Conservation (phyloP, 495 filamentous ascomycete species). For the Xylaria cubensis region DNA sequence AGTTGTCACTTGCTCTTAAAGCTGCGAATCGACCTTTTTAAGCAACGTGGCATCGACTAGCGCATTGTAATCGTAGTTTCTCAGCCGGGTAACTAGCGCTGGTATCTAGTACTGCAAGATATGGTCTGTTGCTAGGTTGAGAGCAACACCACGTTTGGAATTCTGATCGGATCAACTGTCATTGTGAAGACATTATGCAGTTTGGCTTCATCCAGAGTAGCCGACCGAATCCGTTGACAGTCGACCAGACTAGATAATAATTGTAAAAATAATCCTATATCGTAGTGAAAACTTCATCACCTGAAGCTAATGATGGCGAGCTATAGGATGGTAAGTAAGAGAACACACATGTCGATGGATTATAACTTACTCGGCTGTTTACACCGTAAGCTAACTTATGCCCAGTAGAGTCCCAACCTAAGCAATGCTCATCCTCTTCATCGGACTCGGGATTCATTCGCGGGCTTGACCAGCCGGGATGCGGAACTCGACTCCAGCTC, state of each 20-base stretch:
- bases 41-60: background rate
- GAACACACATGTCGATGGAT: background rate
- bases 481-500: constrained; percentile 60
- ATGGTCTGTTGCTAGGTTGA: background rate
- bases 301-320: constrained; percentile 58
- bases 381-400: constrained; percentile 76
- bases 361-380: constrained; percentile 66
- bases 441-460: constrained; percentile 51
- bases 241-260: background rate
- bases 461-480: constrained; percentile 59
- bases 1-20: background rate
- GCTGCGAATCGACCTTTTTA: background rate
- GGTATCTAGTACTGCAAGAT: constrained; percentile 6
- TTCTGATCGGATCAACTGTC: constrained; percentile 11
- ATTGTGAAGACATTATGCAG: background rate
- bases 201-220: background rate
- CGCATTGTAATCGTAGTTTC: background rate
- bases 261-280: background rate
- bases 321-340: constrained; percentile 36
- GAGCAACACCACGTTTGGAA: background rate
- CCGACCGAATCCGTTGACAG: background rate
- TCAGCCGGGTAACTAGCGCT: background rate
- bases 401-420: constrained; percentile 80
- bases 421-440: constrained; percentile 59
- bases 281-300: constrained; percentile 29